Conservation (phyloP, 2,329 filamentous ascomycete species). For the Diaporthe aspalathi region DNA sequence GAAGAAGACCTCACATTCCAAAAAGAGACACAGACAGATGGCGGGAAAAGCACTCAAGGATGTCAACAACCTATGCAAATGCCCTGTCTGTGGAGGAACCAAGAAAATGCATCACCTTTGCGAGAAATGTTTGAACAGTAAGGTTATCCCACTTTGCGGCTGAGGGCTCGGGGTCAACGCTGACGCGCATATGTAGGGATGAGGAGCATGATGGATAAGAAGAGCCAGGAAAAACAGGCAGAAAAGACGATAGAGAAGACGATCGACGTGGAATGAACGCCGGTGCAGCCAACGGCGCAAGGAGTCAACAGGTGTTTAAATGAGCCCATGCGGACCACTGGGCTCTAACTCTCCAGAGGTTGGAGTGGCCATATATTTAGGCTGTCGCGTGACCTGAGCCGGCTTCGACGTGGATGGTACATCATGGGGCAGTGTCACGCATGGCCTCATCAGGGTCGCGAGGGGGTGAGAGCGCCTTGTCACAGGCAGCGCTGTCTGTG, state of each 20-base stretch:
- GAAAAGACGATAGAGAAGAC: conserved; percentile 32
- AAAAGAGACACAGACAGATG: conserved; percentile 92
- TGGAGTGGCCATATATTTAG: not conserved
- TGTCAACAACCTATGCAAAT: conserved; percentile 86
- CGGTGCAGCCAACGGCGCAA: not conserved
- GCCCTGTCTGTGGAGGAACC: conserved; percentile 85
- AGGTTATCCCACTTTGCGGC: conserved; percentile 47
- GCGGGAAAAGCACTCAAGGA: conserved; percentile 96
- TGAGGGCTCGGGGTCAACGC: not conserved
- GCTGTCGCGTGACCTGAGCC: not conserved
- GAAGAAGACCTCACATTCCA: conserved; percentile 98
- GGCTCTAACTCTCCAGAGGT: not conserved
- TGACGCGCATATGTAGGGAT: conserved; percentile 36
- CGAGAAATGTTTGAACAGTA: conserved; percentile 86
- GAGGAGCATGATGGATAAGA: conserved; percentile 36
- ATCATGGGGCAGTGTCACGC: not conserved
- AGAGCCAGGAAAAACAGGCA: conserved; percentile 25
- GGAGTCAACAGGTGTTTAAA: not conserved
- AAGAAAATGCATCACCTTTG: conserved; percentile 94
- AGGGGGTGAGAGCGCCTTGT: not conserved
- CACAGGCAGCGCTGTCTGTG: not conserved
- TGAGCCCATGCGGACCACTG: not conserved
- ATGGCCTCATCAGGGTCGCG: not conserved
- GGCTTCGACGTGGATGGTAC: not conserved
- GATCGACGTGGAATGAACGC: conserved; percentile 23